Evolutionary conservation across 2,329 filamentous ascomycete genomes (phyloP), one percentile per base, ranked within the genome.

Genomic region (Cercospora sesami): DNA sequence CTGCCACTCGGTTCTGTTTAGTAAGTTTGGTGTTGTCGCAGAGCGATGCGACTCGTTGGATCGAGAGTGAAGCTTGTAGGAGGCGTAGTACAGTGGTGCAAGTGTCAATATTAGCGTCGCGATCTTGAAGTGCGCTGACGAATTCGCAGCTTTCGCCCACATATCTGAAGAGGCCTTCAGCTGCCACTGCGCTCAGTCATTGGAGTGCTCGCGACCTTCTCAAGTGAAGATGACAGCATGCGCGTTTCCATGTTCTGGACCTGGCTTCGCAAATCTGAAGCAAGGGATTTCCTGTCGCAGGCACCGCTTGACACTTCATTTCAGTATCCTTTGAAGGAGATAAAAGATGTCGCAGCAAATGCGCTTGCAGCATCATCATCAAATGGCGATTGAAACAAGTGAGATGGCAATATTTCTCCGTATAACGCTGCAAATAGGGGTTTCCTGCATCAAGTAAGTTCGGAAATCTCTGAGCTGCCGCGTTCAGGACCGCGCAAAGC

Each of bases 71-170:
- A 65, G 51, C 23, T 65, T 68, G 42, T 72, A 75, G 18, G 74
- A 75, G 23, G 60, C 12, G 63, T 67, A 67, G 60, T 72, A 75
- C 6, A 74, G 65, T 3, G 71, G 73, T 16, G 69, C 8, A 8
- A 75, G 51, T 1, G 73, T 70, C 30, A 68, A n/a, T 8, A 71
- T 14, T 1, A 71, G 10, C 10, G 62, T 53, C 10, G 18, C 28
- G 12, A 64, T 58, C 10, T 33, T 64, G 33, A 21, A 21, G 14
- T 57, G 10, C 26, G 18, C 51, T 31, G 61, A 63, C 23, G 30
- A 57, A 2, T 31, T 26, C 4, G 21, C 51, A 26, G 48, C n/a
- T 57, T 18, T n/a, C 16, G 62, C 31, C 62, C 48, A 64, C 61
- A 63, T 63, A 7, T 55, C 45, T 45, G 62, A 45, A 23, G 58